Conservation (phyloP, 2,329 filamentous ascomycete genomes). For the Apiospora hydei region DNA sequence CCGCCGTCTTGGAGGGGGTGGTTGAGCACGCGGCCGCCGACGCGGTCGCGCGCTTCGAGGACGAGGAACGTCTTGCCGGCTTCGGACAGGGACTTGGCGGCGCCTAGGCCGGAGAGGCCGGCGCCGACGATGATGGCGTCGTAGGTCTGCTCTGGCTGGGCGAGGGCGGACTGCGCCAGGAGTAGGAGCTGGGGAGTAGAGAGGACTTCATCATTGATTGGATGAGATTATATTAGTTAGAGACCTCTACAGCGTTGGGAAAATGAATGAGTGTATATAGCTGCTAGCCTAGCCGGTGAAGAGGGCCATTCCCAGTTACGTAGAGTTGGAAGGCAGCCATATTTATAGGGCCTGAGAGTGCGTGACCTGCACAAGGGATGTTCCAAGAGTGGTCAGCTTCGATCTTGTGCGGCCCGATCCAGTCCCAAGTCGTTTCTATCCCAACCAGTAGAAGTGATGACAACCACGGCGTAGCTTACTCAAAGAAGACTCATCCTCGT, state of each 20-base stretch:
- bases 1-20: neutral
- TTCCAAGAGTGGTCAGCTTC: neutral
- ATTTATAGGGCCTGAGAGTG: neutral
- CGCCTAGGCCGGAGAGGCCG: neutral
- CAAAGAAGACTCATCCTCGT: neutral
- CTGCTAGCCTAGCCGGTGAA: neutral
- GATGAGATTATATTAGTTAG: neutral
- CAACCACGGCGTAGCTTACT: neutral
- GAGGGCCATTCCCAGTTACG: neutral
- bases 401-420: neutral
- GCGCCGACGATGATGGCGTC: neutral
- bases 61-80: conserved; percentile 5
- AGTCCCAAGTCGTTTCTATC: neutral
- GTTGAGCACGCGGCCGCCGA: neutral
- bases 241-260: neutral
- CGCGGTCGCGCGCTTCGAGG: neutral
- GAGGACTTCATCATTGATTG: neutral
- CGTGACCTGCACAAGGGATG: too few species aligned
- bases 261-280: neutral
- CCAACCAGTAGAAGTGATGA: neutral
- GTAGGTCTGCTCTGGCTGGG: neutral
- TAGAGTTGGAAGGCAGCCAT: neutral
- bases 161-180: neutral
- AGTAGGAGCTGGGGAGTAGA: neutral
- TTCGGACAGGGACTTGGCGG: neutral